Percentiles rank a stretch among this genome's conserved stretches.
Evolutionary conservation across 495 filamentous ascomycete genomes (phyloP).

Genomic region (Xylaria longipes): DNA sequence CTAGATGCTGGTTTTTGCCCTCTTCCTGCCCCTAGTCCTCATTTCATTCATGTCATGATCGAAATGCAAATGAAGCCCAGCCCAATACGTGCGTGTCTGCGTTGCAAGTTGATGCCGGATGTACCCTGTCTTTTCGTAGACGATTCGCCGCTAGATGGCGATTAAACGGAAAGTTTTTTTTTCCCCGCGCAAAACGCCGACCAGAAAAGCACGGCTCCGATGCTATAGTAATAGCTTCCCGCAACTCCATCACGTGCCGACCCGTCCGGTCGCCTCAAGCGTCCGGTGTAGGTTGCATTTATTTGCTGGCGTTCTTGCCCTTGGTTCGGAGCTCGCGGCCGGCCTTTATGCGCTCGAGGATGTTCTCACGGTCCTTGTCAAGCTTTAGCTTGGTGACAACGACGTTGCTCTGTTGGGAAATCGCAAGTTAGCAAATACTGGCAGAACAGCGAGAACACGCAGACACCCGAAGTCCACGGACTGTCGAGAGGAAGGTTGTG

Average conservation of each 20-base stretch:
- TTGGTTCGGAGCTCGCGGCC: conserved; percentile 73
- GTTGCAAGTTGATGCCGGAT: conserved; percentile 10
- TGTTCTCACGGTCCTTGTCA: conserved; percentile 96
- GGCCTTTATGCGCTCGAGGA: conserved; percentile 82
- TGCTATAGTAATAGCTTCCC: conserved; percentile 8
- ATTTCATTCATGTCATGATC: conserved; percentile 10
- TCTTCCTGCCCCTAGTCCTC: neutral
- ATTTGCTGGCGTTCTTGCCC: conserved; percentile 54
- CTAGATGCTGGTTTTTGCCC: conserved; percentile 34
- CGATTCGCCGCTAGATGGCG: neutral
- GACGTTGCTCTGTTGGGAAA: conserved; percentile 66
- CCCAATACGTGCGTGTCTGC: conserved; percentile 15
- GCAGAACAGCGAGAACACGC: neutral
- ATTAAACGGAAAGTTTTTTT: conserved; percentile 6
- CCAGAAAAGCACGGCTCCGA: conserved; percentile 9
- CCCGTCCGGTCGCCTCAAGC: conserved; percentile 25
- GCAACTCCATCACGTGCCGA: conserved; percentile 17
- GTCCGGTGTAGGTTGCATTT: conserved; percentile 16
- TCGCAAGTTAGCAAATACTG: neutral
- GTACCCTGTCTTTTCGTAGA: neutral
- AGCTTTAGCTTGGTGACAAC: conserved; percentile 97
- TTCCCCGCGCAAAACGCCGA: conserved; percentile 8
- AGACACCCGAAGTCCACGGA: neutral
- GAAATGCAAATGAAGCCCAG: conserved; percentile 12
- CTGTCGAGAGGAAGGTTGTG: neutral